Base-by-base conservation (phyloP, 352 stramenopile genomes). In the Phytophthora idaei region DNA sequence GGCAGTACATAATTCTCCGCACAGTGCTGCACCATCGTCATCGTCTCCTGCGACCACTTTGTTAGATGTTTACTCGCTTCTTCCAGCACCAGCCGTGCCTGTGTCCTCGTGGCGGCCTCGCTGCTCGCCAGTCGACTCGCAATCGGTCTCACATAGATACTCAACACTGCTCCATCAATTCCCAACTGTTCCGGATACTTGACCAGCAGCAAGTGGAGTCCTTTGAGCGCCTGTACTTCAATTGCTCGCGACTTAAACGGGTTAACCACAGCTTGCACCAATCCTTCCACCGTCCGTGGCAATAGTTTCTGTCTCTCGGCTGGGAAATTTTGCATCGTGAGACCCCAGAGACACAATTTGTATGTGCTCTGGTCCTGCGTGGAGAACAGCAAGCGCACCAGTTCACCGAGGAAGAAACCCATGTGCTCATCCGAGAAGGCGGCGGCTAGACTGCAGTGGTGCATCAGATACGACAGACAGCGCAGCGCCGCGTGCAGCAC, bases 391-490 rank as follows among this genome's bases (percentile, higher is more conserved):
- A 77, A 64, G 11, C 64, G 76, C 55, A 84, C 69, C 21, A 90
- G 58, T 57, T 89, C 75, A 6, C 63, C 75, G 27, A 90, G 67
- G 58, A 90, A 80, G 25, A 60, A 62, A 17, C 73, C 66, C 49
- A 87, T 29, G 42, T 83, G 66, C 10, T 72, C 57, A 29, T 82
- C 72, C 6, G 73, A 57, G 41, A 92, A 85, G 27, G 29, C 52
- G 0, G 66, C 42, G 10, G 69, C 74, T 31, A 93, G 34, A n/a
- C 55, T 76, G 27, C 50, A 29, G 51, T 90, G 82, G 59, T 86
- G 69, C 73, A 93, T 80, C 37, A 90, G 76, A 52, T 90, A 93
- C 54, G 84, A 93, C 10, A 93, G 72, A 64, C 82, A 85, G 45
- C 75, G 77, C 48, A 83, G 63, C 6, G 73, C 77, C 1, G 77